Evolutionary conservation across 2,329 filamentous ascomycete species (phyloP).

Genomic region (Beauveria scarabaeidicola): DNA sequence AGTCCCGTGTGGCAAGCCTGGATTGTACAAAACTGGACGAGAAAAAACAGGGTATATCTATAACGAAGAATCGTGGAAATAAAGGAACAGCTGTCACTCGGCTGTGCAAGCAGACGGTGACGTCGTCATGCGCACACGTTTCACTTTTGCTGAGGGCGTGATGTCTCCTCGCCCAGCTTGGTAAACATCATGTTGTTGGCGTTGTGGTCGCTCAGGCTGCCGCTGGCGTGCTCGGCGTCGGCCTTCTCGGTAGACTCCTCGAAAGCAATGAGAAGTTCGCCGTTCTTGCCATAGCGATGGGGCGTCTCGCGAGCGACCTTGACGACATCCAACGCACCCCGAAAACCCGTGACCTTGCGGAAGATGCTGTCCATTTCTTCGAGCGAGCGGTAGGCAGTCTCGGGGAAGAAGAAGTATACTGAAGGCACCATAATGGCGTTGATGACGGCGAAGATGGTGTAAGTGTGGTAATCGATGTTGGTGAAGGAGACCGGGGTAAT

Average conservation of each 20-base stretch:
- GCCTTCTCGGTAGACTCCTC: constrained; percentile 23
- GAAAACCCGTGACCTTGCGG: constrained; percentile 41
- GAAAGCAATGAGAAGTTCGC: constrained; percentile 44
- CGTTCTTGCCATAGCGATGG: constrained; percentile 49
- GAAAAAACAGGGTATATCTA: constrained; percentile 11
- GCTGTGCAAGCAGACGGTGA: background rate
- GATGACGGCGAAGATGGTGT: constrained; percentile 59
- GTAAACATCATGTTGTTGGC: constrained; percentile 21
- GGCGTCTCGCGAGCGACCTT: constrained; percentile 38
- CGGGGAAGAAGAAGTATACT: constrained; percentile 56
- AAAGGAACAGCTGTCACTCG: background rate
- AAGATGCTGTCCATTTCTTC: constrained; percentile 62
- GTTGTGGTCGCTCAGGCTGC: constrained; percentile 20
- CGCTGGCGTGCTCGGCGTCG: constrained; percentile 20
- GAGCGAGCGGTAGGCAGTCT: constrained; percentile 54
- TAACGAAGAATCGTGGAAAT: background rate
- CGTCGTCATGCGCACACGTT: background rate
- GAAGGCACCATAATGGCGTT: constrained; percentile 51
- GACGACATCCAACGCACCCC: constrained; percentile 28
- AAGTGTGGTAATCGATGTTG: constrained; percentile 51
- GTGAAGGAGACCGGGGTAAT: constrained; percentile 51
- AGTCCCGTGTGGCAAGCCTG: background rate
- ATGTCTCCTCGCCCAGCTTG: constrained; percentile 26
- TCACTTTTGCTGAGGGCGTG: constrained; percentile 16
- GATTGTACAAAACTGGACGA: background rate